Conservation (phyloP, 2,329 filamentous ascomycete genomes). For the Alternaria sp. region DNA sequence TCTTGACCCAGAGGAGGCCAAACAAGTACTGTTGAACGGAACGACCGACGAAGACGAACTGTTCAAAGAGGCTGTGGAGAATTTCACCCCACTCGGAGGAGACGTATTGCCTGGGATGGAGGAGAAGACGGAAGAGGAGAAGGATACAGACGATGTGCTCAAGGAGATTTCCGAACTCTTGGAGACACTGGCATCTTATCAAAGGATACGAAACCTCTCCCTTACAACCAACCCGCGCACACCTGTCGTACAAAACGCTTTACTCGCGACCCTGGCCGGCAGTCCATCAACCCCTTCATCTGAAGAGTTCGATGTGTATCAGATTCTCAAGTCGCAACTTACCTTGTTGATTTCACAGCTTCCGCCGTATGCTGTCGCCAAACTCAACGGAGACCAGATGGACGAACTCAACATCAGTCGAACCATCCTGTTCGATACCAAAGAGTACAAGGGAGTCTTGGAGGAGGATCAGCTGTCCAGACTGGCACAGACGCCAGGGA, state of each 20-base stretch:
- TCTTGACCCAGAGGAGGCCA: conserved; percentile 49
- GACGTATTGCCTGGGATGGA: conserved; percentile 32
- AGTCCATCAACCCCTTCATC: conserved; percentile 71
- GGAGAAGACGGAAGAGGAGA: conserved; percentile 60
- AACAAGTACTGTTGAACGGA: conserved; percentile 50
- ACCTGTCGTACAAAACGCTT: conserved; percentile 71
- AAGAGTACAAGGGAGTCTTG: conserved; percentile 79
- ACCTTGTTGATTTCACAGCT: conserved; percentile 75
- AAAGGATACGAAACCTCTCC: conserved; percentile 78
- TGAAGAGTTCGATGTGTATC: conserved; percentile 69
- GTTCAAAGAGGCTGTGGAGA: conserved; percentile 52
- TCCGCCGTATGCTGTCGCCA: conserved; percentile 85
- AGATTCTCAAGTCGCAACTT: conserved; percentile 78
- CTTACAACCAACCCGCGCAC: conserved; percentile 72
- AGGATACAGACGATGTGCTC: conserved; percentile 73
- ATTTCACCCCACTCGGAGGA: conserved; percentile 45
- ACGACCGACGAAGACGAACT: conserved; percentile 44
- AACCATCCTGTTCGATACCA: conserved; percentile 75
- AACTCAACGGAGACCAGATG: conserved; percentile 85
- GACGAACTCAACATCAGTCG: conserved; percentile 83
- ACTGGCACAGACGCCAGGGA: conserved; percentile 53
- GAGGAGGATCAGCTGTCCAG: conserved; percentile 75
- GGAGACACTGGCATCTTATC: conserved; percentile 78
- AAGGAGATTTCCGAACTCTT: conserved; percentile 78
- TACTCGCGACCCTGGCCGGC: conserved; percentile 63